phyloP scores from a whole-genome alignment of 306 rosid genomes.

The Prunus mume region DNA sequence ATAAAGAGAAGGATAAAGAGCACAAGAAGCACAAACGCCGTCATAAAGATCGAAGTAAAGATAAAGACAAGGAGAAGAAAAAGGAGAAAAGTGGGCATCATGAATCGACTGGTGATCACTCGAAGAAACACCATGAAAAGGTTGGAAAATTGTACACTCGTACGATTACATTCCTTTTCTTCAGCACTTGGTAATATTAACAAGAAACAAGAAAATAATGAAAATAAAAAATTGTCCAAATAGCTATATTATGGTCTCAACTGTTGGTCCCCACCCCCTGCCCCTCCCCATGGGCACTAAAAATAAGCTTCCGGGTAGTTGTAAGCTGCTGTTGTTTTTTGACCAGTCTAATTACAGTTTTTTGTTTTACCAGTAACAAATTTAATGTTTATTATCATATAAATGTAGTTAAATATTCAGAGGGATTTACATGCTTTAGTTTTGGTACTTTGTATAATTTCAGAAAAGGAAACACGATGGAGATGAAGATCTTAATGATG shows the following conservation, averaged over 20 bases:
- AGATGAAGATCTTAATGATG: conserved; percentile 79
- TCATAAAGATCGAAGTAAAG: conserved; percentile 82
- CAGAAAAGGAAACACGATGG: conserved; percentile 99
- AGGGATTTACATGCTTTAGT: conserved; percentile 17
- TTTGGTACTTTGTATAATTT: conserved; percentile 24
- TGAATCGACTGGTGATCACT: conserved; percentile 75
- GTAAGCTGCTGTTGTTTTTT: conserved; percentile 14
- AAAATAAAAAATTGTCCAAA: background rate
- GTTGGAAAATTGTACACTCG: conserved; percentile 41
- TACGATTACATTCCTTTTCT: conserved; percentile 22
- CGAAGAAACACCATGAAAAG: conserved; percentile 95
- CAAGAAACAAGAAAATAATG: background rate
- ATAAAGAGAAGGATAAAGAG: conserved; percentile 87
- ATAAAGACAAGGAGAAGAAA: conserved; percentile 91
- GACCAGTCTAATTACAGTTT: background rate
- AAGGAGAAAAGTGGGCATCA: conserved; percentile 85
- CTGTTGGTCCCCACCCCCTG: background rate
- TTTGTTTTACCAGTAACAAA: conserved; percentile 10
- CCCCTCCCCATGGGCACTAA: background rate
- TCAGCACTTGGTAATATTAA: background rate
- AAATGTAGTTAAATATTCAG: background rate
- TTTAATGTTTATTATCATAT: background rate
- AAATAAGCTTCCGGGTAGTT: background rate
- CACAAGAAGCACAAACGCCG: conserved; percentile 90
- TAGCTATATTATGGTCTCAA: background rate